Percentiles rank a stretch among this genome's conserved stretches.
These are phyloP conservation scores for Puya raimondii DNA, from an alignment of 176 grass and related monocot genomes.

Conservation along the genomic window DNA sequence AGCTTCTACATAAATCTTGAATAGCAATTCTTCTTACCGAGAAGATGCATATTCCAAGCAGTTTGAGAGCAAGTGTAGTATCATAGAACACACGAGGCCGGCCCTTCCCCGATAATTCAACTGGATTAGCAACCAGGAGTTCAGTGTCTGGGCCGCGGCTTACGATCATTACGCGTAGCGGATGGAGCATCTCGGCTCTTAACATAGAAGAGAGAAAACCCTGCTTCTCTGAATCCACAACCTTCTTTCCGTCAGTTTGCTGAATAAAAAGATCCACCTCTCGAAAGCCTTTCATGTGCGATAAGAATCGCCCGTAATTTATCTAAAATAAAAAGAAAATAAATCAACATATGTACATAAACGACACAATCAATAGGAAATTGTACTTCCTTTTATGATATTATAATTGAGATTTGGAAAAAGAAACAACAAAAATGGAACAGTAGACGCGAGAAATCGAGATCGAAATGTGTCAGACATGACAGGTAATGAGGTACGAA, in stretches of 20 bases:
- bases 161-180: conserved; percentile 79
- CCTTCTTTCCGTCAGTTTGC: conserved; percentile 77
- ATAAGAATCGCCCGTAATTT: conserved; percentile 62
- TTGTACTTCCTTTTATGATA: too few species aligned
- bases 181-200: conserved; percentile 88
- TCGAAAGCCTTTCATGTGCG: conserved; percentile 68
- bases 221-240: conserved; percentile 73
- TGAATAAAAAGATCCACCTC: conserved; percentile 81
- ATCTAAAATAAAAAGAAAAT: conserved; percentile 25
- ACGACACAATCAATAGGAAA: too few species aligned
- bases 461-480: too few species aligned
- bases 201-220: conserved; percentile 40
- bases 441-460: too few species aligned
- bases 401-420: too few species aligned
- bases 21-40: conserved; percentile 36
- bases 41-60: conserved; percentile 88
- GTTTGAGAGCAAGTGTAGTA: conserved; percentile 72
- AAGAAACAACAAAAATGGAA: too few species aligned
- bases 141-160: conserved; percentile 79
- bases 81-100: conserved; percentile 85
- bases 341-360: background rate
- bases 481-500: too few species aligned
- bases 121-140: conserved; percentile 88
- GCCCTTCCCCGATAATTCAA: conserved; percentile 69
- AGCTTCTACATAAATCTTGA: background rate